phyloP scores from a whole-genome alignment of 768 basidiomycete species.

The Boletus tomentosulus region DNA sequence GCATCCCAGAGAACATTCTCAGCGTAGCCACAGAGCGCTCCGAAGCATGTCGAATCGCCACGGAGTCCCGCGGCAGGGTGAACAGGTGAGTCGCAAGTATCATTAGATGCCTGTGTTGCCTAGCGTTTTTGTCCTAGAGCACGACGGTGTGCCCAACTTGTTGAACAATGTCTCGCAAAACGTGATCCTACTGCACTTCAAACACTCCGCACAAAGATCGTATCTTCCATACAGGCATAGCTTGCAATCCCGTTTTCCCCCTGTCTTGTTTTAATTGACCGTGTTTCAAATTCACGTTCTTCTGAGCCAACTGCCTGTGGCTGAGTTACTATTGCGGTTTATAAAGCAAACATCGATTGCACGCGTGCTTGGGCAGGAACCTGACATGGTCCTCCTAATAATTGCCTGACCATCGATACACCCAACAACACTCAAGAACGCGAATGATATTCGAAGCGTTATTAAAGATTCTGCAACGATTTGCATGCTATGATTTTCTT shows the following conservation, averaged over 20 bases:
- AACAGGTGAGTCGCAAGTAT: conserved; percentile 41
- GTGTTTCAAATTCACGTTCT: no score
- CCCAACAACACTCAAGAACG: background rate
- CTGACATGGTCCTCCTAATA: background rate
- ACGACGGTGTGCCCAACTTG: conserved; percentile 26
- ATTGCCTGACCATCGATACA: background rate
- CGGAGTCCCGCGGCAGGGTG: conserved; percentile 44
- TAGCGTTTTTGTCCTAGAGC: conserved; percentile 14
- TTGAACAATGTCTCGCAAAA: conserved; percentile 24
- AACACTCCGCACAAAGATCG: conserved; percentile 17
- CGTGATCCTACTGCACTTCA: conserved; percentile 17
- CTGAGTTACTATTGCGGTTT: no score
- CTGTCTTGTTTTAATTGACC: background rate
- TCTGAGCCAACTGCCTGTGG: no score
- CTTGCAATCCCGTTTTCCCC: background rate
- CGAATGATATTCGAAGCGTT: background rate
- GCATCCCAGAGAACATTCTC: conserved; percentile 69
- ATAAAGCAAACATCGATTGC: no score
- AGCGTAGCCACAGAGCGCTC: conserved; percentile 54
- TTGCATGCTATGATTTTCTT: conserved; percentile 22
- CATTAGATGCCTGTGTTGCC: background rate
- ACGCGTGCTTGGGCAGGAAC: no score
- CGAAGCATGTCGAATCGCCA: conserved; percentile 48
- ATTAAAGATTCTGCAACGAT: background rate
- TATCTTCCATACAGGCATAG: conserved; percentile 7